Conservation (phyloP, 108 stramenopile genomes). For the Fragilaria crotonensis region DNA sequence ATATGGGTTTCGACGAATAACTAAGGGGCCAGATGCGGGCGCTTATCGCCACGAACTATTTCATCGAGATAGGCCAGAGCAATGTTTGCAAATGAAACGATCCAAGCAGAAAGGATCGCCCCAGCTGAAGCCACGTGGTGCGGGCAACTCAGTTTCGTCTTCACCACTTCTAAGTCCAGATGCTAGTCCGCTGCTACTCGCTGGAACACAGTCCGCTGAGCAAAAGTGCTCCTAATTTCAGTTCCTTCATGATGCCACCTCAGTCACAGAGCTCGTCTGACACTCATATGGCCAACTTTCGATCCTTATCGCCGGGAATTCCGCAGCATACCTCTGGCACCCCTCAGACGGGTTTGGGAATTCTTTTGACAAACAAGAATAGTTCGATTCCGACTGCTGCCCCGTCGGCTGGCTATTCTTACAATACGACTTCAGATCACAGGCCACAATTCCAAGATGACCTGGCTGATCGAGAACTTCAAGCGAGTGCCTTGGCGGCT, state of each 20-base stretch:
- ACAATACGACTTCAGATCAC: background rate
- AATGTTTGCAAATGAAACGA: slow-evolving; percentile 79
- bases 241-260: background rate
- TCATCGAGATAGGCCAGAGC: slow-evolving; percentile 83
- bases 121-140: background rate
- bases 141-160: slow-evolving; percentile 21
- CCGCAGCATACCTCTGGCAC: slow-evolving; percentile 14
- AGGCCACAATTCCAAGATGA: slow-evolving; percentile 37
- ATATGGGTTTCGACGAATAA: slow-evolving; percentile 81
- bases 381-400: background rate
- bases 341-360: slow-evolving; percentile 67
- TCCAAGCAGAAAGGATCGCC: slow-evolving; percentile 76
- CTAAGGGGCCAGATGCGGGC: slow-evolving; percentile 85
- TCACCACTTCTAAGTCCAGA: slow-evolving; percentile 32
- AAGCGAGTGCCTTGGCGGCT: slow-evolving; percentile 74
- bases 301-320: slow-evolving; percentile 18
- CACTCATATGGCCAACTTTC: slow-evolving; percentile 27
- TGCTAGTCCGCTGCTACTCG: slow-evolving; percentile 11
- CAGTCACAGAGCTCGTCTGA: background rate
- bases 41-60: slow-evolving; percentile 91
- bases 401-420: background rate
- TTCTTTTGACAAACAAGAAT: slow-evolving; percentile 41
- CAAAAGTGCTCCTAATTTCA: slow-evolving; percentile 9
- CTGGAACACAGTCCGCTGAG: slow-evolving; percentile 13
- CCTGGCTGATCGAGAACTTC: slow-evolving; percentile 70